These are phyloP conservation scores for Yamadazyma scolyti DNA, from an alignment of 805 yeast species.

Conservation along the genomic window DNA sequence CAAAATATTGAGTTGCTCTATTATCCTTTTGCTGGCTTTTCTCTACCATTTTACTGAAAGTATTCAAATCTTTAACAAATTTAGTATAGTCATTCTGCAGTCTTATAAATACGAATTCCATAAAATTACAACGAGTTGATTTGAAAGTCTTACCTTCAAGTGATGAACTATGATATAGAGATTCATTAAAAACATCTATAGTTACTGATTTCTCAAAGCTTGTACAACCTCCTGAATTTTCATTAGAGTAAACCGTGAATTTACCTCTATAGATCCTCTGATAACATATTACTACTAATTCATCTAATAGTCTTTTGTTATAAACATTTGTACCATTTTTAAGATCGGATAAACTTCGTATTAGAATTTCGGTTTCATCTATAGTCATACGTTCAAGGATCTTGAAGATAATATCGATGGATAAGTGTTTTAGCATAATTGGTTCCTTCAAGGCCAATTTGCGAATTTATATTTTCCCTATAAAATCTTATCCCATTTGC, in stretches of 20 bases:
- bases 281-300: too few species aligned
- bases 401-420: too few species aligned
- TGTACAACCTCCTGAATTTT: constrained; percentile 5
- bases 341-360: too few species aligned
- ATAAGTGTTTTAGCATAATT: too few species aligned
- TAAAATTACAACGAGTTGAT: constrained; percentile 16
- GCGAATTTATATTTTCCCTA: too few species aligned
- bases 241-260: constrained; percentile 11
- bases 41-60: constrained; percentile 16
- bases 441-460: too few species aligned
- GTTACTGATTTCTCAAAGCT: constrained; percentile 12
- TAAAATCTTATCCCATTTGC: too few species aligned
- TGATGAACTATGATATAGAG: constrained; percentile 3
- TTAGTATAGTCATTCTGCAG: constrained; percentile 18
- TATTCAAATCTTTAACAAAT: constrained; percentile 18
- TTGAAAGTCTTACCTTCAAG: constrained; percentile 10
- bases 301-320: too few species aligned
- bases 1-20: constrained; percentile 12
- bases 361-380: too few species aligned
- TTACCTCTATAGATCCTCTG: constrained; percentile 18
- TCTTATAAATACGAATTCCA: constrained; percentile 20
- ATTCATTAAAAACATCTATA: constrained; percentile 12
- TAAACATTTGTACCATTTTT: too few species aligned
- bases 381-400: too few species aligned
- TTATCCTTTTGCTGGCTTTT: constrained; percentile 8